phyloP scores from a whole-genome alignment of 768 basidiomycete species.

The Lactarius hatsudake region DNA sequence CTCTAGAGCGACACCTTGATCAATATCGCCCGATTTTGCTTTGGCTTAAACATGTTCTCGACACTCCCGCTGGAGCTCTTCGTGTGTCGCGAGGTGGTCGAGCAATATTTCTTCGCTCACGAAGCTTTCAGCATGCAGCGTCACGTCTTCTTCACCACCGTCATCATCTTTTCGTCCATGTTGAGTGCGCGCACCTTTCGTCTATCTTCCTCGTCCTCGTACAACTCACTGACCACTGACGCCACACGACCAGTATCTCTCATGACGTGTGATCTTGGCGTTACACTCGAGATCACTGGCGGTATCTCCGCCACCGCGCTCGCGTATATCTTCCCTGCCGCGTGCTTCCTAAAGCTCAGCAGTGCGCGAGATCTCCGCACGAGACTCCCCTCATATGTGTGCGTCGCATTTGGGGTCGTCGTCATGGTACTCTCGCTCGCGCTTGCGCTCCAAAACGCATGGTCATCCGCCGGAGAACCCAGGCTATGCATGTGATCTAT shows the following conservation, averaged over 20 bases:
- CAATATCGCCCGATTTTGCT: conserved; percentile 92
- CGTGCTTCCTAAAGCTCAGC: conserved; percentile 77
- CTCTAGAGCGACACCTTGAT: conserved; percentile 79
- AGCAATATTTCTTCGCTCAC: conserved; percentile 93
- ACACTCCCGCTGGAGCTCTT: conserved; percentile 95
- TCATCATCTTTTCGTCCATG: conserved; percentile 79
- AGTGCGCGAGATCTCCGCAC: conserved; percentile 65
- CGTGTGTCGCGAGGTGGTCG: conserved; percentile 95
- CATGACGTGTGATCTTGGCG: conserved; percentile 94
- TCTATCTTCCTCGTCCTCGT: not conserved
- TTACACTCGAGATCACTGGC: conserved; percentile 97
- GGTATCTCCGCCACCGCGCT: conserved; percentile 90
- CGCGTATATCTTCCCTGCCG: conserved; percentile 90
- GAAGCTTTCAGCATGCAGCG: conserved; percentile 78
- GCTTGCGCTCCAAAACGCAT: conserved; percentile 74
- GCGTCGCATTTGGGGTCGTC: conserved; percentile 68
- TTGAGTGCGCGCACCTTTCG: conserved; percentile 49
- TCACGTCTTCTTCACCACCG: conserved; percentile 88
- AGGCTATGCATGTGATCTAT: conserved; percentile 63
- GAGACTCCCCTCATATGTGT: conserved; percentile 66
- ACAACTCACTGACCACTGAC: conserved; percentile 2
- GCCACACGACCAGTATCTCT: conserved; percentile 63
- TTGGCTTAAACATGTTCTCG: conserved; percentile 97
- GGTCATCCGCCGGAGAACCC: conserved; percentile 66
- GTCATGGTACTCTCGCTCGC: conserved; percentile 79